A percentile compares a stretch with the other conserved stretches of the same genome.
Evolutionary conservation across 2,329 filamentous ascomycete genomes (phyloP).

Genomic region (Trichoderma koningii): DNA sequence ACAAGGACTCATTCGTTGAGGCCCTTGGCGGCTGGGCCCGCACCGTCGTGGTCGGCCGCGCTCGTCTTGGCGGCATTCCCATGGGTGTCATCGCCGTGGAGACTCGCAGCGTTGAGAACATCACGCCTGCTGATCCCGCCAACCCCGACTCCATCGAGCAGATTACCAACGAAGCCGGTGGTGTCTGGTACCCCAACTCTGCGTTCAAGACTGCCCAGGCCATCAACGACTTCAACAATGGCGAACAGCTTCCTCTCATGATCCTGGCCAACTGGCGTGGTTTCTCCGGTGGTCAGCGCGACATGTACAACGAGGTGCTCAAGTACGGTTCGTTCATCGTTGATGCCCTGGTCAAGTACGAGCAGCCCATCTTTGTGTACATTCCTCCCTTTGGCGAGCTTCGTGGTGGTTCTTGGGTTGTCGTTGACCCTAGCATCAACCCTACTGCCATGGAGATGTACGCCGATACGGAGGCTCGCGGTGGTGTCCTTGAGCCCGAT

Average conservation of each 20-base stretch:
- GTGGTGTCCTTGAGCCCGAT: conserved; percentile 96
- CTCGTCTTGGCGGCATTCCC: conserved; percentile 93
- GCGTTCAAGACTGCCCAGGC: conserved; percentile 99
- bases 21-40: conserved; percentile 95
- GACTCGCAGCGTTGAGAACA: conserved; percentile 93
- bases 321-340: conserved; percentile 99
- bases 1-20: conserved; percentile 96
- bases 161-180: conserved; percentile 90
- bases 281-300: conserved; percentile 98
- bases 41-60: conserved; percentile 94
- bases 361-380: conserved; percentile 99
- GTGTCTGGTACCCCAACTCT: conserved; percentile 99
- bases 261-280: conserved; percentile 99
- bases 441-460: conserved; percentile 99
- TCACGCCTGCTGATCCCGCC: conserved; percentile 92
- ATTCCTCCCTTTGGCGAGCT: conserved; percentile 96
- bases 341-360: conserved; percentile 95
- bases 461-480: conserved; percentile 89
- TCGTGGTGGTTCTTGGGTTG: conserved; percentile 98
- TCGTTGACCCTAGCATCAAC: conserved; percentile 98
- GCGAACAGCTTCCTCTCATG: conserved; percentile 97
- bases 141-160: conserved; percentile 99
- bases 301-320: conserved; percentile 99
- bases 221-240: conserved; percentile 98
- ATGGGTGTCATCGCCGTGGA: conserved; percentile 98